A percentile compares a stretch with the other conserved stretches of the same genome.
These are phyloP conservation scores for Geosmithia putterillii DNA, from an alignment of 2,329 filamentous ascomycete genomes.

Conservation along the genomic window DNA sequence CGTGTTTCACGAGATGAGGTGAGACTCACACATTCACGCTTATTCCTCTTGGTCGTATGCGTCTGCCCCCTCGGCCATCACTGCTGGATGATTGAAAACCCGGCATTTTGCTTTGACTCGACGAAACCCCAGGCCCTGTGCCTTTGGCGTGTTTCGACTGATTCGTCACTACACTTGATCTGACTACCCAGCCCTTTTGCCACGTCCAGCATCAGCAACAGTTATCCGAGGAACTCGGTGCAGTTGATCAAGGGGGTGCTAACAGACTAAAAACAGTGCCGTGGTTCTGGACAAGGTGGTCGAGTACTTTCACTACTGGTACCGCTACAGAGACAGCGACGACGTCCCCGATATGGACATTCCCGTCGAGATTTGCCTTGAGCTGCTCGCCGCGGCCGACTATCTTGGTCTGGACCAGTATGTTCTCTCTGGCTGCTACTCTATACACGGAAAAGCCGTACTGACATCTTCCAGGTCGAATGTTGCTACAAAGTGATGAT, in stretches of 20 bases:
- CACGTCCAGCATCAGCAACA: not conserved
- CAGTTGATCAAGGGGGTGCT: not conserved
- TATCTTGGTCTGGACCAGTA: slow-evolving; percentile 56
- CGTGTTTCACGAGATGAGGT: slow-evolving; percentile 64
- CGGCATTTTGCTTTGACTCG: slow-evolving; percentile 27
- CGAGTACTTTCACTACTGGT: slow-evolving; percentile 76
- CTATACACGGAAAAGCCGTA: slow-evolving; percentile 6
- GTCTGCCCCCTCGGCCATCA: not conserved
- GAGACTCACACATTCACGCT: slow-evolving; percentile 20
- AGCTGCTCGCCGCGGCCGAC: slow-evolving; percentile 66
- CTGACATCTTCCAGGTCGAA: slow-evolving; percentile 20
- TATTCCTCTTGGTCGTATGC: too few species aligned
- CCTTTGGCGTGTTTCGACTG: slow-evolving; percentile 30
- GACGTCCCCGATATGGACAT: slow-evolving; percentile 75
- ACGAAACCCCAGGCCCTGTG: slow-evolving; percentile 25
- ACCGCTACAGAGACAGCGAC: slow-evolving; percentile 56
- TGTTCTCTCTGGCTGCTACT: slow-evolving; percentile 9
- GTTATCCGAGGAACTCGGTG: not conserved
- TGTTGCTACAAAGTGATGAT: slow-evolving; percentile 21
- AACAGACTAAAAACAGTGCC: slow-evolving; percentile 4
- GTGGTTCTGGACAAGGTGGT: slow-evolving; percentile 64
- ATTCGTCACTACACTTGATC: slow-evolving; percentile 52
- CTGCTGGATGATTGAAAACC: slow-evolving; percentile 19
- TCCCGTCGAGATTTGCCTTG: slow-evolving; percentile 64
- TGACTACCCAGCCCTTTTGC: slow-evolving; percentile 26